These are phyloP conservation scores for Magnusiomyces fungicola DNA, from an alignment of 1,139 yeast species.

Conservation along the genomic window DNA sequence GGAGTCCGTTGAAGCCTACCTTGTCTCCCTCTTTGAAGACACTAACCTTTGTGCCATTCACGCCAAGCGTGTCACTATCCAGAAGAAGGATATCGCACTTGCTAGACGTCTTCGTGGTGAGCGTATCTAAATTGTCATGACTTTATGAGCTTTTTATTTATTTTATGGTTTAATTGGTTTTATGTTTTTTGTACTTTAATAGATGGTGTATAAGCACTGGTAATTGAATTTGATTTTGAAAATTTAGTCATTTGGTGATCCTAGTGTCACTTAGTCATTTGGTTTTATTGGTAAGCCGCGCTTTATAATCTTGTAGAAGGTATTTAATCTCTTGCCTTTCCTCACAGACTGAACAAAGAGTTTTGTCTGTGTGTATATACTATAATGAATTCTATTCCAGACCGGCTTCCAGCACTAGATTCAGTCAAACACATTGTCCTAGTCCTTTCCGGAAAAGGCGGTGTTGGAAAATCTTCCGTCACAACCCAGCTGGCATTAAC, in stretches of 20 bases:
- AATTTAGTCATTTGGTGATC: too few species aligned
- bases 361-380: too few species aligned
- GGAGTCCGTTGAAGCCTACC: slow-evolving; percentile 98
- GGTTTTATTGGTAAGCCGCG: too few species aligned
- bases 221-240: too few species aligned
- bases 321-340: too few species aligned
- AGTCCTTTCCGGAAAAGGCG: slow-evolving; percentile 92
- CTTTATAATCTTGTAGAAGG: too few species aligned
- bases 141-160: not conserved
- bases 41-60: slow-evolving; percentile 98
- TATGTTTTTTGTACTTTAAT: not conserved
- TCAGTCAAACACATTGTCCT: slow-evolving; percentile 71
- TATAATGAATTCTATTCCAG: slow-evolving; percentile 5
- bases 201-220: too few species aligned
- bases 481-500: slow-evolving; percentile 88
- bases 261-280: too few species aligned
- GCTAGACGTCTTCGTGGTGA: slow-evolving; percentile 99
- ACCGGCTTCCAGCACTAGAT: slow-evolving; percentile 39
- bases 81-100: slow-evolving; percentile 97
- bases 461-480: slow-evolving; percentile 93
- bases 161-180: not conserved
- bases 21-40: slow-evolving; percentile 85
- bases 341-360: too few species aligned
- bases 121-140: slow-evolving; percentile 18
- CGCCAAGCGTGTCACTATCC: slow-evolving; percentile 99